Conservation (phyloP, 805 yeast species). For the Tetrapisispora iriomotensis region DNA sequence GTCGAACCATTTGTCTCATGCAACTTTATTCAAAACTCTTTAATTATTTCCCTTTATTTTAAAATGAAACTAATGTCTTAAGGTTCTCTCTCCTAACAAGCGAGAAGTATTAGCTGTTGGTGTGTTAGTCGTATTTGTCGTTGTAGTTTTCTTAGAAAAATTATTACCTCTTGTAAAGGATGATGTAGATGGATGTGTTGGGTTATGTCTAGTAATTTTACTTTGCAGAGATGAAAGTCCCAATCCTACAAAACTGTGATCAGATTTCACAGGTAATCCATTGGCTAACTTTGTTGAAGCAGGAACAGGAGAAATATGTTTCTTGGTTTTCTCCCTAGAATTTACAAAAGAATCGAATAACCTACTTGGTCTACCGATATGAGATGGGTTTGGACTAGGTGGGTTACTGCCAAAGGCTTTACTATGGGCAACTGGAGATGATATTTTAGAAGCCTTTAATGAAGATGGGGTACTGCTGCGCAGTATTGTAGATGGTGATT, state of each 20-base stretch:
- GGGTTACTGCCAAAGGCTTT: background rate
- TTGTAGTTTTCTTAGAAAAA: constrained; percentile 12
- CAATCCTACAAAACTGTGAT: constrained; percentile 8
- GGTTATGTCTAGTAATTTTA: background rate
- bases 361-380: constrained; percentile 10
- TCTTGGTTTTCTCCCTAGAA: constrained; percentile 9
- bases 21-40: too few species aligned
- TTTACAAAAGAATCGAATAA: constrained; percentile 30
- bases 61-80: constrained; percentile 5
- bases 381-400: background rate
- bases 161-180: background rate
- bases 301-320: constrained; percentile 20
- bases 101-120: constrained; percentile 48
- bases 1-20: too few species aligned
- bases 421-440: background rate
- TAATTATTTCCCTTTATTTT: too few species aligned
- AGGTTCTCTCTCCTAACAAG: constrained; percentile 35
- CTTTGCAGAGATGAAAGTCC: constrained; percentile 4
- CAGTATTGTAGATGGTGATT: background rate
- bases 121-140: constrained; percentile 45
- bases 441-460: background rate
- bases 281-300: constrained; percentile 25
- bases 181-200: constrained; percentile 4
- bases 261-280: constrained; percentile 26
- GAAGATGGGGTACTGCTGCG: background rate